Percentiles rank a stretch among this genome's conserved stretches.
Conservation (phyloP, 192 early-diverging fungal species). For the Backusella tarrabulga region DNA sequence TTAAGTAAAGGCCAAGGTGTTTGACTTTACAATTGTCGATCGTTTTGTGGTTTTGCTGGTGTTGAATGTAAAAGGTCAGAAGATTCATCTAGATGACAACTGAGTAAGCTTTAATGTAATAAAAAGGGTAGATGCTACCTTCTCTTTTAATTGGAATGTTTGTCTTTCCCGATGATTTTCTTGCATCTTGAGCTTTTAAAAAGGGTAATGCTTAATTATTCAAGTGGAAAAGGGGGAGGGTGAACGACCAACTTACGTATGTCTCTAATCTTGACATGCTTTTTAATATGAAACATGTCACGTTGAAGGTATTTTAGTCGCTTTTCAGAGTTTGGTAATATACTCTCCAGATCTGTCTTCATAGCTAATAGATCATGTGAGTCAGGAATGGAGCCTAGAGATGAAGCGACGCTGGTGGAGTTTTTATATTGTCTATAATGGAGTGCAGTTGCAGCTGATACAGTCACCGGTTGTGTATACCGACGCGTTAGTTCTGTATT, state of each 20-base stretch:
- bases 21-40: constrained; percentile 10
- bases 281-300: constrained; percentile 10
- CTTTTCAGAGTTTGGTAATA: constrained; percentile 19
- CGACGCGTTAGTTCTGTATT: constrained; percentile 16
- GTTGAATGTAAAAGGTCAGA: constrained; percentile 15
- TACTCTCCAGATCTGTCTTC: constrained; percentile 24
- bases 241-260: neutral
- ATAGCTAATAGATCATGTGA: constrained; percentile 19
- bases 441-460: constrained; percentile 12
- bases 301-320: constrained; percentile 2
- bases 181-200: neutral
- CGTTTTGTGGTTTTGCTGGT: constrained; percentile 6
- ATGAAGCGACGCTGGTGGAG: constrained; percentile 5
- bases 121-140: neutral
- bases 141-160: neutral
- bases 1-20: neutral
- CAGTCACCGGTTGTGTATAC: constrained; percentile 12
- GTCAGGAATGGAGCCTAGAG: constrained; percentile 24
- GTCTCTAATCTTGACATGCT: constrained; percentile 15
- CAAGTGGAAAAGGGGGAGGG: neutral
- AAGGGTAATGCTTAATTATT: neutral
- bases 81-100: constrained; percentile 4
- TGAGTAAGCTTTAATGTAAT: neutral
- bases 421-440: constrained; percentile 19
- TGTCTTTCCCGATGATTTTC: constrained; percentile 3